Evolutionary conservation across 768 basidiomycete genomes (phyloP), one percentile per base, ranked within the genome.

Genomic region (Lactarius indigo): DNA sequence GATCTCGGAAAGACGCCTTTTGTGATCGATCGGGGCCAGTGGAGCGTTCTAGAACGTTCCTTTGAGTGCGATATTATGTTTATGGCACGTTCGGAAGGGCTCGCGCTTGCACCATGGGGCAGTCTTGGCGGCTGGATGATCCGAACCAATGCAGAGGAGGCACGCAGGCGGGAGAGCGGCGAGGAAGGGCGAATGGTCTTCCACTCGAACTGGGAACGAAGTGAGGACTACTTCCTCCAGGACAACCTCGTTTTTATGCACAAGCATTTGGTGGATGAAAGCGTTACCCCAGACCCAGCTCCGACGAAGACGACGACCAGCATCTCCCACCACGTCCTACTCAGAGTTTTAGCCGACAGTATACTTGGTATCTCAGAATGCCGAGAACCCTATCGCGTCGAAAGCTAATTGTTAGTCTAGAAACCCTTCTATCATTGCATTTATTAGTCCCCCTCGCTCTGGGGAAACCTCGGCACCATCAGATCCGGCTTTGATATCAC

Each of bases 31-130:
- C 80, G 78, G 64, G 81, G 80, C 37, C 61, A 59, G 52, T 79
- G 76, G 76, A 74, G 66, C 57, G 70, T 73, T 17, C 64, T 77
- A 33, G 52, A 70, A 1, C 74, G 82, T n/a, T 78, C 78, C 41
- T 75, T 81, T 54, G 80, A 82, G 72, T 74, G 79, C 23, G 79
- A 81, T 23, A 77, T 81, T 64, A 75, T 81, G 64, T 78, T 78
- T 8, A 79, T 79, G 79, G 74, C 72, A 33, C 59, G 57, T 61
- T 33, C 69, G 37, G 73, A 72, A 57, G 70, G 69, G 63, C 73
- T 81, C 64, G 79, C 79, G 12, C 71, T 82, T 55, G 79, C 80
- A 2, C 80, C 81, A 10, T 83, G 79, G 79, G 75, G 75, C 31
- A 78, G 79, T 5, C 71, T 82, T 39, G 79, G 74, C 6, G 75